These are phyloP conservation scores for Russula abietina DNA, from an alignment of 768 basidiomycete genomes.

Conservation along the genomic window DNA sequence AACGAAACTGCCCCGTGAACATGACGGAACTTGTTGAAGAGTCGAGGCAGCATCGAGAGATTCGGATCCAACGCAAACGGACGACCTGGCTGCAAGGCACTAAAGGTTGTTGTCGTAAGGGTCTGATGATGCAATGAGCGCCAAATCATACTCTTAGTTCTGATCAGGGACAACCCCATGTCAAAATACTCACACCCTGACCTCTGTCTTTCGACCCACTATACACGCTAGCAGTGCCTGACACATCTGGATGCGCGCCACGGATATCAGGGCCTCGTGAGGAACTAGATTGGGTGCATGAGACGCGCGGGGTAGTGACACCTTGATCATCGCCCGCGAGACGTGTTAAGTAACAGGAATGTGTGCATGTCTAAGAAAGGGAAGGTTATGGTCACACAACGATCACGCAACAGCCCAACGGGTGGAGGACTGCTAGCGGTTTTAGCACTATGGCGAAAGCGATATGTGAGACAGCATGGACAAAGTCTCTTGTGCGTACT, in stretches of 20 bases:
- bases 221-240: background rate
- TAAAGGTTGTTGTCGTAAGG: background rate
- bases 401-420: background rate
- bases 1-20: background rate
- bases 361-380: background rate
- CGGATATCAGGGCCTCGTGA: background rate
- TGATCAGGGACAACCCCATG: constrained; percentile 1
- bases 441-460: background rate
- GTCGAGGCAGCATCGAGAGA: background rate
- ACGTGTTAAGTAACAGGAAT: background rate
- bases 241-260: background rate
- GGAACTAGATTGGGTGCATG: background rate
- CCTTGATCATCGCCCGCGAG: background rate
- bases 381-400: background rate
- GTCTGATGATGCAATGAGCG: constrained; percentile 16
- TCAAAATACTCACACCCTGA: background rate
- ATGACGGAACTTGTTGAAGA: background rate
- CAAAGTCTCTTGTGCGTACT: background rate
- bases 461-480: background rate
- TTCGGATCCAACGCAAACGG: background rate
- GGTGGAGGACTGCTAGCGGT: background rate
- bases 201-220: background rate
- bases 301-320: background rate
- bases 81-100: background rate
- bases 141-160: background rate